Evolutionary conservation across 2,329 filamentous ascomycete genomes (phyloP).

Genomic region (Emmonsia crescens): DNA sequence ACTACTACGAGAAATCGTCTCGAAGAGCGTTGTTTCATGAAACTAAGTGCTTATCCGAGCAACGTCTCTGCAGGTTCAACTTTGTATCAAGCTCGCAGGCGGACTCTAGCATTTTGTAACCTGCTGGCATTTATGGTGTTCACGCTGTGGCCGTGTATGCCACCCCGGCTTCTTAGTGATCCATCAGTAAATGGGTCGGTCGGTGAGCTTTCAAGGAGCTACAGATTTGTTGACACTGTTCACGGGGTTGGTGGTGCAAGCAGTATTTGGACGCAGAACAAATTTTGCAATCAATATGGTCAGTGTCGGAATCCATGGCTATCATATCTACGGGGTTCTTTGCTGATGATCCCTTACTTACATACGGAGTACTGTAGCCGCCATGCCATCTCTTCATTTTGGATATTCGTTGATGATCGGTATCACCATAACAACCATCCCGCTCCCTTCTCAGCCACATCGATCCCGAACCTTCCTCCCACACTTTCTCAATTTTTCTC

Average conservation of each 20-base stretch:
- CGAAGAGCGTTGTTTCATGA: constrained; percentile 24
- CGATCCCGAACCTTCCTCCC: constrained; percentile 28
- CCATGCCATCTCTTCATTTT: constrained; percentile 67
- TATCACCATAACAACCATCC: constrained; percentile 56
- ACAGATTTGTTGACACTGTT: constrained; percentile 50
- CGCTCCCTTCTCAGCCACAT: constrained; percentile 45
- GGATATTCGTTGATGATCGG: constrained; percentile 65
- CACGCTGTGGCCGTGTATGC: constrained; percentile 52
- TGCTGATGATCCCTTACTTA: neutral
- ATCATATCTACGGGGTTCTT: neutral
- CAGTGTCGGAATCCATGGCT: constrained; percentile 17
- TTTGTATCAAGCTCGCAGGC: constrained; percentile 45
- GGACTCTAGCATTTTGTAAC: constrained; percentile 50
- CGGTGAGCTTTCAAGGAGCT: constrained; percentile 49
- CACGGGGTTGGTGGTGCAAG: constrained; percentile 48
- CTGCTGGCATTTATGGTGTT: constrained; percentile 50
- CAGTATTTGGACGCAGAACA: constrained; percentile 62
- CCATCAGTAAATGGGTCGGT: constrained; percentile 43
- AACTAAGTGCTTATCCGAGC: constrained; percentile 12
- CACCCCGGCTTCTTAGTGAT: constrained; percentile 46
- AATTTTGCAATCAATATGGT: constrained; percentile 67
- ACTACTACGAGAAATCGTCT: constrained; percentile 51
- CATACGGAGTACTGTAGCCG: constrained; percentile 46
- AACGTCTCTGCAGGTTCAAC: constrained; percentile 38
- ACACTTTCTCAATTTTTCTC: constrained; percentile 21